Percentiles rank a stretch among this genome's conserved stretches.
Evolutionary conservation across 2,329 filamentous ascomycete species (phyloP).

Genomic region (Cladosporium cucumerinum): DNA sequence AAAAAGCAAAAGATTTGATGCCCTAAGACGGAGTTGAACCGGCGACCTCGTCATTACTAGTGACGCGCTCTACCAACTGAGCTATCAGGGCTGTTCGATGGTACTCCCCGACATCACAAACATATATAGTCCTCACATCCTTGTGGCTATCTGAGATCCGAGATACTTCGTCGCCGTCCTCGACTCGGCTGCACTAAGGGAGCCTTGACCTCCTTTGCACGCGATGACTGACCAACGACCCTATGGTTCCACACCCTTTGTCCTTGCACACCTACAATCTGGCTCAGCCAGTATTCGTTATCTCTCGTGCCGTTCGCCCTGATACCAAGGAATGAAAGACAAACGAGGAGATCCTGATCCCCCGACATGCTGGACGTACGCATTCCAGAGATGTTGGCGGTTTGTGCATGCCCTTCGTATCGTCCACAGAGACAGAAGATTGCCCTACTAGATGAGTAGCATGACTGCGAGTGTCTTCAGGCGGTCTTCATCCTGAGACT

Average conservation of each 20-base stretch:
- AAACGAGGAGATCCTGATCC: background rate
- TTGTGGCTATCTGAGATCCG: background rate
- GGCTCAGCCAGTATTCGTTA: background rate
- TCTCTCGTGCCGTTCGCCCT: background rate
- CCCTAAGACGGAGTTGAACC: constrained; percentile 15
- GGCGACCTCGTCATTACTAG: constrained; percentile 15
- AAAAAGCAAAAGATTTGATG: background rate
- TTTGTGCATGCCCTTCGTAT: background rate
- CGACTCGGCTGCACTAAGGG: background rate
- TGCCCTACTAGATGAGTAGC: background rate
- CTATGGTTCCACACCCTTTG: background rate
- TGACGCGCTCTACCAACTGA: constrained; percentile 13
- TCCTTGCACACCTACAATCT: background rate
- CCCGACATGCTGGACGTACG: background rate
- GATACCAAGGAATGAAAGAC: background rate
- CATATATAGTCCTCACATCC: too few relatives aligned
- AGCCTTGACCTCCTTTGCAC: background rate
- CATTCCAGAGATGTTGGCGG: background rate
- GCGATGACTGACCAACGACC: background rate
- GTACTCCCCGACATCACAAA: too few relatives aligned
- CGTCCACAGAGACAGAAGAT: background rate
- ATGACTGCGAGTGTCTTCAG: background rate
- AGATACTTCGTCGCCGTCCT: background rate
- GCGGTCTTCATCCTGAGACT: background rate
- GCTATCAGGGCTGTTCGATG: constrained; percentile 12